Base-by-base conservation (phyloP, 1,139 yeast genomes). In the Debaryomyces robertsiae region DNA sequence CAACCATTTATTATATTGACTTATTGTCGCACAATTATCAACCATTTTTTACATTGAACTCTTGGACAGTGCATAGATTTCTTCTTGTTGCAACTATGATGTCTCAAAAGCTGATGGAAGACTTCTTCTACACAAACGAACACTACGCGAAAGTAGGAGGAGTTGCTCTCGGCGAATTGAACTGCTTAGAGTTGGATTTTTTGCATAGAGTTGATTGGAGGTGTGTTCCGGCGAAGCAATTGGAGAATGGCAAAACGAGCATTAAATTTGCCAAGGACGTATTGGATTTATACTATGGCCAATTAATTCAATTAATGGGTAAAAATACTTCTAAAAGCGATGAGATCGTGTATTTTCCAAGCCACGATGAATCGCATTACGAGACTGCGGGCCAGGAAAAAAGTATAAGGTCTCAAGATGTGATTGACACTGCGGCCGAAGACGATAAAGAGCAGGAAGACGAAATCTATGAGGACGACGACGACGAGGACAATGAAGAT, bases 101-200 rank as follows among this genome's bases (percentile, higher is more conserved):
- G 4, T 95, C 95, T 1, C 85, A 93, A 48, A 93, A 93, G 61
- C 95, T 96, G 2, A 73, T 93, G 53, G 94, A 96, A 60, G 98
- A 93, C 62, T 84, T 91, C 32, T 93, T 93, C 60, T 91, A 95
- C 61, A 90, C 97, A 4, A 93, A 91, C 60, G 79, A 84, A 28
- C 97, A 91, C 61, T 93, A 93, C 58, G 96, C 98, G 9, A 86
- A 87, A 58, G 98, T 93, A 14, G 98, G 98, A 1, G 98, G 98
- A 48, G 84, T 93, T 6, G 89, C 93, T 29, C 70, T 85, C 32
- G 77, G 84, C 45, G 98, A 93, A 60, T 70, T 93, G 49, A 93
- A 93, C 60, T 75, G 93, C 44, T 69, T 93, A 35, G 98, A 93
- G 58, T 81, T 86, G 42, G 98, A 93, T 62, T 90, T 93, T 55